Evolutionary conservation across 768 basidiomycete species (phyloP), one percentile per base, ranked within the genome.

Genomic region (Agaricus bisporus): DNA sequence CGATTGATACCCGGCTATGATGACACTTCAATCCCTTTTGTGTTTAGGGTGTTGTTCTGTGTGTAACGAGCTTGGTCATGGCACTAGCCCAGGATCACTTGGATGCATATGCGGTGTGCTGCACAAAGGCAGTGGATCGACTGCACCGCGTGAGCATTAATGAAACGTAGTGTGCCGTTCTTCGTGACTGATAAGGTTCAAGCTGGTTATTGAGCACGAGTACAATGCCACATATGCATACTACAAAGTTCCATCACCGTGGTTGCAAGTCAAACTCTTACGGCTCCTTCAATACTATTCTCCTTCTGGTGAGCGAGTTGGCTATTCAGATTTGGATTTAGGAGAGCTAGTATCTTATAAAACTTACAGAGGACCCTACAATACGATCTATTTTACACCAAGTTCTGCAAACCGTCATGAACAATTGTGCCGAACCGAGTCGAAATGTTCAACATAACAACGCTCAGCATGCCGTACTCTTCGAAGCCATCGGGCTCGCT

Each of bases 391-490:
- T 87, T 29, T 71, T 99, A 42, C 82, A 91, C 57, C 78, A 88
- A 58, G 88, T 97, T 9, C 73, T 99, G 50, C 86, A 92, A 62
- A 87, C 87, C 6, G 85, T 93, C 64, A 92, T 98, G 82, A 88
- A 87, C 61, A 94, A 87, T 62, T 84, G 88, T 61, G 86, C 91
- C 8, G 95, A 97, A 63, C 88, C 88, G 8, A 86, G 92, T 10
- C 79, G 90, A 59, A 98, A 98, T 60, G 90, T 98, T 11, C 97
- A 99, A 65, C 97, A 99, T 64, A 98, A 95, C 68, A 99, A 99
- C 62, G 97, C 95, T 9, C 95, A 97, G 64, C 93, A 98, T 64
- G 90, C 97, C 1, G 84, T 99, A n/a, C 79, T 99, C 12, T 99
- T 98, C 62, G 97, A 99, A 70, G 95, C 95, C 18, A 99, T 99